These are phyloP conservation scores for Colletotrichum australisinense DNA, from an alignment of 2,329 filamentous ascomycete genomes.

Conservation along the genomic window DNA sequence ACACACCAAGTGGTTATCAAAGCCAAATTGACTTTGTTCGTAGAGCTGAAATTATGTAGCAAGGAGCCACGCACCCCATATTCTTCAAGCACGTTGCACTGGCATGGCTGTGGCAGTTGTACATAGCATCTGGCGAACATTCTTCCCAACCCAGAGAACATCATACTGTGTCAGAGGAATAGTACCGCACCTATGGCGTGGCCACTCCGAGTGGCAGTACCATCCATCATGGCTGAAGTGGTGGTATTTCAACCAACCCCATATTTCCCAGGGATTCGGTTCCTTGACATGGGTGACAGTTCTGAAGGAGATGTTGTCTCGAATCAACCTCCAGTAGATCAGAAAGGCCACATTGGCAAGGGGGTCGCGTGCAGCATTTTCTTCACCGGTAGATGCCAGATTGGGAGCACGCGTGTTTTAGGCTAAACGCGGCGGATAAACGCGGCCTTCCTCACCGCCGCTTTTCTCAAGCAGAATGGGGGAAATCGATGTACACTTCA, in stretches of 20 bases:
- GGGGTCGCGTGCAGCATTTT: neutral
- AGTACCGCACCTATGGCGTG: no score
- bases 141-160: no score
- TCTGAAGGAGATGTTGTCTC: neutral
- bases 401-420: constrained; percentile 15
- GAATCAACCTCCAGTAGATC: neutral
- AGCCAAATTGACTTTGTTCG: neutral
- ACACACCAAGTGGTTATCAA: neutral
- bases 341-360: neutral
- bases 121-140: no score
- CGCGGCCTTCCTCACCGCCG: constrained; percentile 11
- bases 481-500: neutral
- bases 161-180: no score
- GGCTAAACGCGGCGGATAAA: constrained; percentile 27
- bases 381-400: constrained; percentile 15
- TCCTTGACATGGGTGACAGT: neutral
- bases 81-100: neutral
- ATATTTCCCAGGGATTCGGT: neutral
- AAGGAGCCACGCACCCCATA: neutral
- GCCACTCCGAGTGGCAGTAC: neutral
- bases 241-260: neutral
- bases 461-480: neutral
- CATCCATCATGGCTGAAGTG: neutral
- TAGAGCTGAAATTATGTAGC: neutral
- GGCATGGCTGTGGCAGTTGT: neutral